Evolutionary conservation across 352 stramenopile species (phyloP).

Genomic region (Pythium phragmiticola): DNA sequence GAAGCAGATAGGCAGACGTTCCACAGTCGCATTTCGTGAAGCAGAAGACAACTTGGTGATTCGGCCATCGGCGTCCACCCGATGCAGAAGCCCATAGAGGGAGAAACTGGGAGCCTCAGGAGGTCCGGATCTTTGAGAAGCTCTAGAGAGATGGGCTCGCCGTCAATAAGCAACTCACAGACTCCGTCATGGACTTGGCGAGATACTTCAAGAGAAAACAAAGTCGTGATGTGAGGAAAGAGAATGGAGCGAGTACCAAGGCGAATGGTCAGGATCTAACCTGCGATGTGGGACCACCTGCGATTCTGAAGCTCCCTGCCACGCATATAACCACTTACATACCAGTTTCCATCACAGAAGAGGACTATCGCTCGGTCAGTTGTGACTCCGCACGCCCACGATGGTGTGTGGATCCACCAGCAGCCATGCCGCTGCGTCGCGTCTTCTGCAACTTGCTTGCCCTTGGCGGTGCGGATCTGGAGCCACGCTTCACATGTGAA

Average conservation of each 20-base stretch:
- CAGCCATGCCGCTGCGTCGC: slow-evolving; percentile 12
- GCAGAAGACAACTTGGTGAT: slow-evolving; percentile 13
- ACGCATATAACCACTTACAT: not conserved
- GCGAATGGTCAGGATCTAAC: not conserved
- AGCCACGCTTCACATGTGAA: slow-evolving; percentile 41
- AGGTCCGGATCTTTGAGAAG: not conserved
- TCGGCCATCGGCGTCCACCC: slow-evolving; percentile 16
- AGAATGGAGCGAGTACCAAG: not conserved
- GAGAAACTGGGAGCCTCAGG: slow-evolving; percentile 3
- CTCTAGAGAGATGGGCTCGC: slow-evolving; percentile 7
- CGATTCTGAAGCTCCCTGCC: not conserved
- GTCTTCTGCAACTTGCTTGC: not conserved
- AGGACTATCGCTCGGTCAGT: slow-evolving; percentile 12
- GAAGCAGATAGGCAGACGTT: not conserved
- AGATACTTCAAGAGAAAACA: not conserved
- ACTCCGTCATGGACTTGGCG: not conserved
- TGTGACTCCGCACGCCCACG: slow-evolving; percentile 30
- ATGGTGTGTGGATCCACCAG: slow-evolving; percentile 33
- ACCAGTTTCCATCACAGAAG: slow-evolving; percentile 15
- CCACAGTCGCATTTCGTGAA: slow-evolving; percentile 30
- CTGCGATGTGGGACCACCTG: slow-evolving; percentile 26
- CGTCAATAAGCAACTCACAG: slow-evolving; percentile 14
- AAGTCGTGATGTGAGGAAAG: not conserved
- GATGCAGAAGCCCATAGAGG: slow-evolving; percentile 8
- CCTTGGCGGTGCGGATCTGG: slow-evolving; percentile 26